Conservation (phyloP, 1,284 basidiomycete species). For the Heliocybe sulcata region DNA sequence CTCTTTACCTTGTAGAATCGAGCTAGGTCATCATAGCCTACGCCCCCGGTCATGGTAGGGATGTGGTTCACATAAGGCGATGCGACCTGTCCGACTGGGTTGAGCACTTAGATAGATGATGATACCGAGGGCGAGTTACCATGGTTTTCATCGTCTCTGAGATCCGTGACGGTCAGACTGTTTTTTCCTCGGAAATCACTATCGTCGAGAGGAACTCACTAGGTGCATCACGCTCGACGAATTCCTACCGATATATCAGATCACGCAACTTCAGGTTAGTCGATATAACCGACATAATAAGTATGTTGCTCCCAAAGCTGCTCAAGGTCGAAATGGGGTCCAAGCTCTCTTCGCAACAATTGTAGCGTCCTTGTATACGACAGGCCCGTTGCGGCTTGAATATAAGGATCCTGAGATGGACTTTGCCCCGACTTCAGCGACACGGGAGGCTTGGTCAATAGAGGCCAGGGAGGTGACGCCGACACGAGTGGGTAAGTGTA, state of each 20-base stretch:
- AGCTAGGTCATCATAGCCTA: conserved; percentile 30
- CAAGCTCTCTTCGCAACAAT: conserved; percentile 28
- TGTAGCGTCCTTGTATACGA: conserved; percentile 34
- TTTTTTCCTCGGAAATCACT: too few species aligned
- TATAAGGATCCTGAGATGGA: conserved; percentile 22
- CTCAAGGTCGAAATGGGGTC: conserved; percentile 36
- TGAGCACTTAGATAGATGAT: background rate
- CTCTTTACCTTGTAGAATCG: conserved; percentile 35
- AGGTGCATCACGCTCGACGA: conserved; percentile 29
- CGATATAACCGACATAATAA: conserved; percentile 23
- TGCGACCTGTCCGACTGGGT: conserved; percentile 24
- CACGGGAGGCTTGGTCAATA: conserved; percentile 26
- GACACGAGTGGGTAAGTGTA: conserved; percentile 31
- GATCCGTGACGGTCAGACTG: too few species aligned
- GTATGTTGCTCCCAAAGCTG: conserved; percentile 38
- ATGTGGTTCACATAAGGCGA: conserved; percentile 43
- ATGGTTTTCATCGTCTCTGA: conserved; percentile 42
- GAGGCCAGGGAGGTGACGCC: conserved; percentile 30
- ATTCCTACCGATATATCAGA: conserved; percentile 35
- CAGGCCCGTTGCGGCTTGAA: conserved; percentile 33
- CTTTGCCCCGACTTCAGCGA: conserved; percentile 16
- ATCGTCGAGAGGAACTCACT: conserved; percentile 20
- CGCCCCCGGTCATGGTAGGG: conserved; percentile 38
- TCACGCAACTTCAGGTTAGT: too few species aligned
- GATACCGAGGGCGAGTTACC: conserved; percentile 18